Percentiles rank a stretch among this genome's conserved stretches.
Evolutionary conservation across 139 green algal species (phyloP).

Genomic region (Chlamydomonas sp.): DNA sequence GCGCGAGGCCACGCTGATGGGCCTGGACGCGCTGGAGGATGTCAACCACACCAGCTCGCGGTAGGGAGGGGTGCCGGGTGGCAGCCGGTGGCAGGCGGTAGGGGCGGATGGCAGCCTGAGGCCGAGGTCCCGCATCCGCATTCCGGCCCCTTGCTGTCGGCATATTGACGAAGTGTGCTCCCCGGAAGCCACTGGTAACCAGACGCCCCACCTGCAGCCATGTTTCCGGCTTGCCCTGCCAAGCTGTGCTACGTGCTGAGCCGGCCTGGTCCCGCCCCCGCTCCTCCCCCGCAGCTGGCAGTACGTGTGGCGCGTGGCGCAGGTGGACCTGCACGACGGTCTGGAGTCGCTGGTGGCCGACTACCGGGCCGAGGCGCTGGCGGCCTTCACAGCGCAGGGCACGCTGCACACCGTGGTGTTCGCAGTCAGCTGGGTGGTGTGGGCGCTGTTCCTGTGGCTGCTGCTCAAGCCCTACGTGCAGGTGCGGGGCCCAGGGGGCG

Average conservation of each 20-base stretch:
- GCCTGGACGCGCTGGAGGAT: slow-evolving; percentile 23
- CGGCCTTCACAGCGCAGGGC: slow-evolving; percentile 21
- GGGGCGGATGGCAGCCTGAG: no score
- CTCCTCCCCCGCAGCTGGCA: slow-evolving; percentile 9
- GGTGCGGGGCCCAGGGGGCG: not conserved
- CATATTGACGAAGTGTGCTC: no score
- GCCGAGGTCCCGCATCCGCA: no score
- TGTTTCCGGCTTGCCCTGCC: no score
- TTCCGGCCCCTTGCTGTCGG: no score
- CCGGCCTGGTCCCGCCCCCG: not conserved
- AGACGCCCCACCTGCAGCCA: no score
- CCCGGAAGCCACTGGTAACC: no score
- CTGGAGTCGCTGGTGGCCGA: not conserved
- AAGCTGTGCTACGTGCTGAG: no score
- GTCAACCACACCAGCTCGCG: not conserved
- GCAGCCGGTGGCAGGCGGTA: not conserved
- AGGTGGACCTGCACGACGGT: slow-evolving; percentile 29
- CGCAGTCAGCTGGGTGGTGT: slow-evolving; percentile 18
- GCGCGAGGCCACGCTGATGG: slow-evolving; percentile 35
- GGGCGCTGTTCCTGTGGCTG: slow-evolving; percentile 6
- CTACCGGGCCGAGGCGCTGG: slow-evolving; percentile 19
- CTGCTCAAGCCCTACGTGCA: slow-evolving; percentile 41
- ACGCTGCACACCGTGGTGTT: slow-evolving; percentile 42
- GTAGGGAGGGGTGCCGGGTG: not conserved
- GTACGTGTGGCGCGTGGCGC: slow-evolving; percentile 40